phyloP scores from a whole-genome alignment of 1,284 basidiomycete species.

The Marasmius tenuissimus region DNA sequence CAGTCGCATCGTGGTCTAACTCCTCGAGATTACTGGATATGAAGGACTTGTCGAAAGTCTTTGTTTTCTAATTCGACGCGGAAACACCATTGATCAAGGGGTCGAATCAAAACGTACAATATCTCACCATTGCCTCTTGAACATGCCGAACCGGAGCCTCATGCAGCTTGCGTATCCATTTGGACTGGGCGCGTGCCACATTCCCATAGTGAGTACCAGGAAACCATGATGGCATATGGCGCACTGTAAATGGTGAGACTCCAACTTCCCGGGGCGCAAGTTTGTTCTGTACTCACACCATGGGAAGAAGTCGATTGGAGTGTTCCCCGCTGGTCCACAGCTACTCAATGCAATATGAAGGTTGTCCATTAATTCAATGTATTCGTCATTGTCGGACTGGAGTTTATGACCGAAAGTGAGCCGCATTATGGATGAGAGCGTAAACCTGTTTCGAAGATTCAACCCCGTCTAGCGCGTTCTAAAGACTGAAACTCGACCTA shows the following conservation, averaged over 20 bases:
- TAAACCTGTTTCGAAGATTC: conserved; percentile 14
- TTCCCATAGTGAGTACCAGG: conserved; percentile 24
- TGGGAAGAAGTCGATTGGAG: conserved; percentile 22
- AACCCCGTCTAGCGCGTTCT: background rate
- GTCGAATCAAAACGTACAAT: background rate
- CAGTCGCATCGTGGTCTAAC: background rate
- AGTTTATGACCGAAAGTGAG: conserved; percentile 23
- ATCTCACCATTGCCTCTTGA: conserved; percentile 17
- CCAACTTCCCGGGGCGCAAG: background rate
- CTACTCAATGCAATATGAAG: conserved; percentile 11
- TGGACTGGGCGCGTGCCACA: conserved; percentile 12
- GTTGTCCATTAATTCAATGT: conserved; percentile 14
- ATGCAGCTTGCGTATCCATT: conserved; percentile 8
- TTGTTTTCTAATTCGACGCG: background rate
- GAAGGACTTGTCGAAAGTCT: background rate
- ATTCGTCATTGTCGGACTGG: conserved; percentile 21
- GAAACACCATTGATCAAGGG: background rate
- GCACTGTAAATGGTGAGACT: conserved; percentile 12
- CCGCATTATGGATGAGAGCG: conserved; percentile 17
- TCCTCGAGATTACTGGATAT: background rate
- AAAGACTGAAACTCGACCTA: background rate
- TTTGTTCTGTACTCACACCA: conserved; percentile 8
- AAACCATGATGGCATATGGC: conserved; percentile 24
- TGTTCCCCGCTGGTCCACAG: conserved; percentile 20
- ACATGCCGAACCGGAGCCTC: conserved; percentile 12